Percentiles rank a stretch among this genome's conserved stretches.
phyloP scores from a whole-genome alignment of 2,329 filamentous ascomycete genomes.

The Trichoderma sp. region DNA sequence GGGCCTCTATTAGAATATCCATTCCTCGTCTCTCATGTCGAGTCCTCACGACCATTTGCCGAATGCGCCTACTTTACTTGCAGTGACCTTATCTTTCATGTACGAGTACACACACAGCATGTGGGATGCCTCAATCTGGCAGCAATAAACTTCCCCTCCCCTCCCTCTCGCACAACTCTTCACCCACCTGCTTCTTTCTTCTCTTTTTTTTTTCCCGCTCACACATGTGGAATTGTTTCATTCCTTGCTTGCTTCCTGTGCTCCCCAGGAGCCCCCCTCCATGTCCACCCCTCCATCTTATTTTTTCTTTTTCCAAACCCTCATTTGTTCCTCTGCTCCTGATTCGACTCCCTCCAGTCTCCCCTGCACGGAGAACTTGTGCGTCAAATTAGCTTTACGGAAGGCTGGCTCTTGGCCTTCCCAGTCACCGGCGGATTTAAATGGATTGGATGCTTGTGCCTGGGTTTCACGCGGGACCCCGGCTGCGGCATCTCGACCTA shows the following conservation, averaged over 20 bases:
- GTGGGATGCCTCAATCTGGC: background rate
- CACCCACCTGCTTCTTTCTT: background rate
- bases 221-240: background rate
- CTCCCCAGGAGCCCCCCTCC: background rate
- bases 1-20: background rate
- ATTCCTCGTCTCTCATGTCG: background rate
- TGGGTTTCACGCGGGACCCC: constrained; percentile 17
- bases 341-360: background rate
- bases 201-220: background rate
- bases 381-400: background rate
- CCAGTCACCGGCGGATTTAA: background rate
- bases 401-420: background rate
- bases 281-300: background rate
- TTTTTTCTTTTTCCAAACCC: background rate
- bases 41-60: background rate
- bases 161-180: background rate
- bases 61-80: background rate
- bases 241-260: background rate
- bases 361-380: constrained; percentile 13
- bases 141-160: background rate
- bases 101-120: background rate
- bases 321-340: background rate
- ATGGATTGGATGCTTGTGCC: constrained; percentile 9
- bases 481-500: background rate
- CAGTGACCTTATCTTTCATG: background rate